Evolutionary conservation across 352 stramenopile genomes (phyloP), one percentile per base, ranked within the genome.

Genomic region (Globisporangium abappressorium): DNA sequence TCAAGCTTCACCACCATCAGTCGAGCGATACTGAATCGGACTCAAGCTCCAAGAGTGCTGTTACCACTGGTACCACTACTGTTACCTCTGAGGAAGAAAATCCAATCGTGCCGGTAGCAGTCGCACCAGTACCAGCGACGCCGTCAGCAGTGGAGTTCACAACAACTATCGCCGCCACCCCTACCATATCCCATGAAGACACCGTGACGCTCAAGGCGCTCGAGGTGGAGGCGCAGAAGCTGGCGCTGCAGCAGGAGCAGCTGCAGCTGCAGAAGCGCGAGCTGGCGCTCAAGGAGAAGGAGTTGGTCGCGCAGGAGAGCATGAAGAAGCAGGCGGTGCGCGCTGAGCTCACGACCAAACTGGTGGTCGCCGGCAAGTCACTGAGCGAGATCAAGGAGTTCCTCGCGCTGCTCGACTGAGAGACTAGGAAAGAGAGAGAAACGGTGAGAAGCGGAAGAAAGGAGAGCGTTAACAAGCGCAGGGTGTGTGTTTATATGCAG

Each of bases 231-330:
- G 76, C 70, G 24, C 71, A 84, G 36, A 72, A 73, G 26, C 68
- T 89, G 34, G 70, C 68, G 15, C 68, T 87, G 3, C 63, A 71
- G n/a, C 69, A 73, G 30, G 54, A 73, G 12, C 65, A 78, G 47
- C 47, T 78, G 38, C 28, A 26, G 0, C 18, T 75, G 6, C 63
- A 75, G n/a, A 75, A 79, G 63, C 77, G 75, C 30, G 75, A 87
- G 61, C 68, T 89, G 24, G 75, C 76, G 28, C 58, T 85, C 20
- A 81, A 79, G 47, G 73, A 81, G 64, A 73, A 41, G 1, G 75
- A 84, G 46, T 54, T 88, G 30, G 62, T 75, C 8, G 63, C 71
- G 18, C 68, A 71, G 41, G 73, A 85, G 59, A 70, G 79, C 20
- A 69, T 82, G 55, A 34, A 34, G 26, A 60, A 60, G 55, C 55